These are phyloP conservation scores for Dalbergia cultrata DNA, from an alignment of 306 rosid species.

Conservation along the genomic window DNA sequence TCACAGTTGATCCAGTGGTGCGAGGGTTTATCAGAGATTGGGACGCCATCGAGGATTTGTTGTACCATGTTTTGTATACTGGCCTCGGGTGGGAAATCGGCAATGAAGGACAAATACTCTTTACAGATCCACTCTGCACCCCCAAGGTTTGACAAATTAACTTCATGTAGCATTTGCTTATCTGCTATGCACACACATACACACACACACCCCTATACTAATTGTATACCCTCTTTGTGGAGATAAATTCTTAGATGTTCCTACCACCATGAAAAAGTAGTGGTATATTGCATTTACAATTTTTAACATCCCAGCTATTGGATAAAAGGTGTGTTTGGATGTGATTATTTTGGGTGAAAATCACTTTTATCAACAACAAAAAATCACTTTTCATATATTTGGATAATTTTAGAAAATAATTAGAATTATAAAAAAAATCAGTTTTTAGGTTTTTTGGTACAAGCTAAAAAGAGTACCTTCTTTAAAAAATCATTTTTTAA, in stretches of 20 bases:
- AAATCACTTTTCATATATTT: too few relatives aligned
- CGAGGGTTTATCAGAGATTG: constrained; percentile 85
- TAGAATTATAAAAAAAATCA: too few relatives aligned
- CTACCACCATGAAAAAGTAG: neutral
- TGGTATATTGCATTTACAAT: neutral
- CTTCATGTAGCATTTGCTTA: neutral
- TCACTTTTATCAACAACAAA: too few relatives aligned
- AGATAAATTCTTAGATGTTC: neutral
- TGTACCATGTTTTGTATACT: constrained; percentile 82
- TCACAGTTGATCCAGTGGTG: constrained; percentile 77
- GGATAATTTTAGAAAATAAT: too few relatives aligned
- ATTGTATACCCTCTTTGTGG: neutral
- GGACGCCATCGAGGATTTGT: constrained; percentile 98
- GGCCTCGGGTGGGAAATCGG: constrained; percentile 99
- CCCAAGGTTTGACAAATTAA: constrained; percentile 72
- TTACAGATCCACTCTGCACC: constrained; percentile 94
- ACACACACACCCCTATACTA: neutral
- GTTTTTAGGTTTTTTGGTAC: too few relatives aligned
- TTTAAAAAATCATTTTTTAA: too few relatives aligned
- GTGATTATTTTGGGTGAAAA: too few relatives aligned
- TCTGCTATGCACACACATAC: neutral
- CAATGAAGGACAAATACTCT: constrained; percentile 91
- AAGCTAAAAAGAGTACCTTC: too few relatives aligned
- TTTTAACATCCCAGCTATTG: neutral
- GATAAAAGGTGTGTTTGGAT: neutral